Evolutionary conservation across 345 rosid species (phyloP).

Genomic region (Acer yangbiense): DNA sequence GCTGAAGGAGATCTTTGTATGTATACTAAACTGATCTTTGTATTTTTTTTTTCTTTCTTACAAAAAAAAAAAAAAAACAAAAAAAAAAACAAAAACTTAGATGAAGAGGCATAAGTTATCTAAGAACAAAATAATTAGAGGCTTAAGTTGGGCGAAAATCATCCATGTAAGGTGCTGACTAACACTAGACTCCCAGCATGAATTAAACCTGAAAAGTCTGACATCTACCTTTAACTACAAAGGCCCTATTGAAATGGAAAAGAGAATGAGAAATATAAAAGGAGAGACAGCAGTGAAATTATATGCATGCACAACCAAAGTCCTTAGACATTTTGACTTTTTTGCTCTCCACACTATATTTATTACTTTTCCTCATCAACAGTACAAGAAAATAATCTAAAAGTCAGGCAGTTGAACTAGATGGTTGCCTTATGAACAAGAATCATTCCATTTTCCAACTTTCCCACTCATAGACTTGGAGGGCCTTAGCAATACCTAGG

Average conservation of each 20-base stretch:
- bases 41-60: too few relatives aligned
- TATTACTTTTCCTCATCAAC: neutral
- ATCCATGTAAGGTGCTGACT: too few relatives aligned
- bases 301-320: neutral
- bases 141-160: too few relatives aligned
- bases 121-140: too few relatives aligned
- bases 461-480: neutral
- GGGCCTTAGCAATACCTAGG: neutral
- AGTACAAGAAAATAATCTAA: neutral
- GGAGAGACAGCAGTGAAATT: neutral
- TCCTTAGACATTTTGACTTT: neutral
- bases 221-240: conserved; percentile 1
- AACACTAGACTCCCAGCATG: too few relatives aligned
- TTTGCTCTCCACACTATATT: neutral
- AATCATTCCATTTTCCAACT: neutral
- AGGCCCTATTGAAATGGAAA: neutral
- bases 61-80: too few relatives aligned
- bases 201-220: neutral
- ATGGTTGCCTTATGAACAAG: neutral
- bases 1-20: too few relatives aligned
- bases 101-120: too few relatives aligned
- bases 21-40: too few relatives aligned
- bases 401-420: neutral
- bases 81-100: too few relatives aligned
- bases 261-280: too few relatives aligned